Evolutionary conservation across 2,329 filamentous ascomycete genomes (phyloP).

Genomic region (Fusarium nanum): DNA sequence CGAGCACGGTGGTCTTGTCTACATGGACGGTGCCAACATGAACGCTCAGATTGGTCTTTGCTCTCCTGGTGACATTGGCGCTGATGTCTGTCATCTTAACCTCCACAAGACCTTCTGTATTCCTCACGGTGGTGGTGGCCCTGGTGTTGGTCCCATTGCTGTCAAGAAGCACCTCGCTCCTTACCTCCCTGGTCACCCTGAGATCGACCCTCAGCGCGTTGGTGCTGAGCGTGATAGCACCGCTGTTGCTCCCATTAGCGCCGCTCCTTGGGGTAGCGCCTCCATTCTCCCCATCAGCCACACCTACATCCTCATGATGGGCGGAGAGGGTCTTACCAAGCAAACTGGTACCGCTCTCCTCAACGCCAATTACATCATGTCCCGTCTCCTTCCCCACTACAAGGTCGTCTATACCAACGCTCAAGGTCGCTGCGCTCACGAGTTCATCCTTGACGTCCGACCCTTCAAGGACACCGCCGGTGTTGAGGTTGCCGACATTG

Average conservation of each 20-base stretch:
- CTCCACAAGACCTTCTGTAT: slow-evolving; percentile 99
- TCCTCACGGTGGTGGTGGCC: slow-evolving; percentile 92
- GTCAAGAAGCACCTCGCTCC: slow-evolving; percentile 84
- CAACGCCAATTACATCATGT: slow-evolving; percentile 97
- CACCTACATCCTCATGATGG: slow-evolving; percentile 96
- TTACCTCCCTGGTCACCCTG: slow-evolving; percentile 65
- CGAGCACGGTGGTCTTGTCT: slow-evolving; percentile 90
- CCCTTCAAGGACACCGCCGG: slow-evolving; percentile 85
- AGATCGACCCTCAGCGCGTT: slow-evolving; percentile 46
- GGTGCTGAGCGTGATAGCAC: slow-evolving; percentile 65
- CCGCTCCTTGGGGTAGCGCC: slow-evolving; percentile 85
- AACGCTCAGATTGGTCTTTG: slow-evolving; percentile 96
- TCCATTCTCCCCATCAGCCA: slow-evolving; percentile 94
- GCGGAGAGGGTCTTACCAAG: slow-evolving; percentile 77
- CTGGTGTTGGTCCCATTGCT: slow-evolving; percentile 92
- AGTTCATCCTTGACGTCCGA: slow-evolving; percentile 93
- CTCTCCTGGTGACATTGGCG: slow-evolving; percentile 95
- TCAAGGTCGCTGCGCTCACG: slow-evolving; percentile 91
- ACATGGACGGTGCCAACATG: slow-evolving; percentile 99
- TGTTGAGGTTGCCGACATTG: slow-evolving; percentile 92
- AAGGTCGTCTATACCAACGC: slow-evolving; percentile 92
- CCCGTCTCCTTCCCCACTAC: slow-evolving; percentile 86
- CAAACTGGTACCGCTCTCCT: slow-evolving; percentile 91
- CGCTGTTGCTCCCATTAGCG: slow-evolving; percentile 46
- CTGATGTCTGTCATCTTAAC: slow-evolving; percentile 96